These are phyloP conservation scores for Lentinus brumalis DNA, from an alignment of 768 basidiomycete species.

Conservation along the genomic window DNA sequence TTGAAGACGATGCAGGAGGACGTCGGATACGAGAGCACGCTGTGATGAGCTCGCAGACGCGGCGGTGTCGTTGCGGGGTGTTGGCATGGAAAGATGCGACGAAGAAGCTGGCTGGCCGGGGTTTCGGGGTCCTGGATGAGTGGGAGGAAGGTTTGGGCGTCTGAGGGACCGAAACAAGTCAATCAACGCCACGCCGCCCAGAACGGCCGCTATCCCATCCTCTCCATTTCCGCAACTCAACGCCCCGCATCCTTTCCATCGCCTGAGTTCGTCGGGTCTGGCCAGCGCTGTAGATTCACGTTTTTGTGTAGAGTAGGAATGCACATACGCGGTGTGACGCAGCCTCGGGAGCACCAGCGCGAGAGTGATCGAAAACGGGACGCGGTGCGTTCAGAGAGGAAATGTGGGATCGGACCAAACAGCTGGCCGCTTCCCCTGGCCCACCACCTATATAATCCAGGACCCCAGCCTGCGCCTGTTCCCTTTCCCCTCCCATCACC, in stretches of 20 bases:
- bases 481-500: slow-evolving; percentile 10
- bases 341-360: background rate
- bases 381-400: slow-evolving; percentile 17
- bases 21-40: background rate
- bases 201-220: slow-evolving; percentile 18
- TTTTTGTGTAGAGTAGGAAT: background rate
- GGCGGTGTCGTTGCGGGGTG: background rate
- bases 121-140: slow-evolving; percentile 30
- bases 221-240: slow-evolving; percentile 21
- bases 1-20: background rate
- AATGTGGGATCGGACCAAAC: slow-evolving; percentile 31
- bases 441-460: slow-evolving; percentile 23
- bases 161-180: slow-evolving; percentile 25
- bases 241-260: slow-evolving; percentile 15
- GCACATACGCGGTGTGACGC: background rate
- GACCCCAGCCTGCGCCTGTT: slow-evolving; percentile 13
- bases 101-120: background rate
- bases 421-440: slow-evolving; percentile 28
- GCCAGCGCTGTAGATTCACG: background rate
- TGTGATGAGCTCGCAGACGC: background rate
- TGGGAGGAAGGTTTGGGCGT: slow-evolving; percentile 31
- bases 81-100: slow-evolving; percentile 6
- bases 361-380: slow-evolving; percentile 11
- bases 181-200: slow-evolving; percentile 34
- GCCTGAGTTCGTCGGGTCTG: background rate